Percentiles rank a stretch among this genome's conserved stretches.
These are phyloP conservation scores for Scheffersomyces insectosa DNA, from an alignment of 1,139 yeast species.

Conservation along the genomic window DNA sequence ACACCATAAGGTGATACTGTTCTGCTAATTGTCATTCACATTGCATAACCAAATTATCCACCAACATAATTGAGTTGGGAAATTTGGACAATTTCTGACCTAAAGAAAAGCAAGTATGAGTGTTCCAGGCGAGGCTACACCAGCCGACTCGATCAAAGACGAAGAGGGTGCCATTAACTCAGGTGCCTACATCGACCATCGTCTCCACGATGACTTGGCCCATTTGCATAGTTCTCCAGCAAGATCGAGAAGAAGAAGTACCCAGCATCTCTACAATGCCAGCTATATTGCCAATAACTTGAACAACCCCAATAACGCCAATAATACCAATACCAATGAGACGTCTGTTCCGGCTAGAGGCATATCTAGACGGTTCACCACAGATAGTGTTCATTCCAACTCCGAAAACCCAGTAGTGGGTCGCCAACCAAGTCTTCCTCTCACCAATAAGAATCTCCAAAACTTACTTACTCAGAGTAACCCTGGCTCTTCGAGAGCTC, in stretches of 20 bases:
- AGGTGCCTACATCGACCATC: slow-evolving; percentile 37
- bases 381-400: background rate
- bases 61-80: too few relatives aligned
- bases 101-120: too few relatives aligned
- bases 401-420: background rate
- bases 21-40: too few relatives aligned
- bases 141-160: background rate
- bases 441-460: slow-evolving; percentile 41
- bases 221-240: slow-evolving; percentile 36
- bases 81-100: too few relatives aligned
- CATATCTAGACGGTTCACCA: background rate
- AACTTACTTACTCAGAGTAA: slow-evolving; percentile 17
- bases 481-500: background rate
- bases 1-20: too few relatives aligned
- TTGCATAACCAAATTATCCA: too few relatives aligned
- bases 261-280: slow-evolving; percentile 6
- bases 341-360: background rate
- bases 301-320: background rate
- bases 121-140: too few relatives aligned
- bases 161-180: slow-evolving; percentile 2
- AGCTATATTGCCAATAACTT: background rate
- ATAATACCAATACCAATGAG: background rate
- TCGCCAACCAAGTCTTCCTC: slow-evolving; percentile 23
- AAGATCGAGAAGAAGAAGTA: slow-evolving; percentile 28
- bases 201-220: slow-evolving; percentile 30